Evolutionary conservation across 1,284 basidiomycete genomes (phyloP).

Genomic region (Leccinum huronense): DNA sequence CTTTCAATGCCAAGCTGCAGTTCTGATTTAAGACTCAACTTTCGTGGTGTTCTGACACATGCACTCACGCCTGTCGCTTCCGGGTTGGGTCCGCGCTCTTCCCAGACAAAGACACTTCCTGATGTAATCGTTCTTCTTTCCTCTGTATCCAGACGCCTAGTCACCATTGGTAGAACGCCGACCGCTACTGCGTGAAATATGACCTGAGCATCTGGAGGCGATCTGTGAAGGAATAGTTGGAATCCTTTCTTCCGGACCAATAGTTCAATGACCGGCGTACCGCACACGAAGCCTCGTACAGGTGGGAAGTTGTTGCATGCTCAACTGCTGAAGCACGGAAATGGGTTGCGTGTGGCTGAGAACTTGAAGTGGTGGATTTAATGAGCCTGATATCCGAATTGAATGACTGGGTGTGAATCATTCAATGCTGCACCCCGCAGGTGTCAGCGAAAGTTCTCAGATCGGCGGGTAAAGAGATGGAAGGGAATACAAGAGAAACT

Average conservation of each 20-base stretch:
- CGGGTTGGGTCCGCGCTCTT: constrained; percentile 70
- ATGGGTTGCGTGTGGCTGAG: constrained; percentile 22
- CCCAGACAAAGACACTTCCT: constrained; percentile 81
- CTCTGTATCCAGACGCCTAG: constrained; percentile 72
- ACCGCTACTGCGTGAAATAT: constrained; percentile 73
- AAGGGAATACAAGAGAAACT: constrained; percentile 18
- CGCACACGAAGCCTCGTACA: constrained; percentile 40
- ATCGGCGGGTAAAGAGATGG: constrained; percentile 12
- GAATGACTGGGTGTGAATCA: constrained; percentile 30
- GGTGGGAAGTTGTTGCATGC: constrained; percentile 35
- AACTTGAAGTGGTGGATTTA: constrained; percentile 29
- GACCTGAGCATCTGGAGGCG: constrained; percentile 66
- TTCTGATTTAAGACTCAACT: constrained; percentile 9
- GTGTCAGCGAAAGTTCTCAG: constrained; percentile 16
- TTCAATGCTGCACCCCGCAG: constrained; percentile 22
- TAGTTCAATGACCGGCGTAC: constrained; percentile 21
- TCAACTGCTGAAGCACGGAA: constrained; percentile 3
- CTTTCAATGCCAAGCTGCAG: constrained; percentile 68
- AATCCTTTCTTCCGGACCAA: constrained; percentile 31
- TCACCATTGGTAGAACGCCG: constrained; percentile 63
- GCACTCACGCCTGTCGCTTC: constrained; percentile 62
- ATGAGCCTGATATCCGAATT: constrained; percentile 26
- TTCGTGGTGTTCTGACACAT: background rate
- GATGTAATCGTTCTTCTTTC: constrained; percentile 59
- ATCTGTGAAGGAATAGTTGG: constrained; percentile 43